A percentile compares a stretch with the other conserved stretches of the same genome.
These are phyloP conservation scores for Barnettozyma populi DNA, from an alignment of 805 yeast species.

Conservation along the genomic window DNA sequence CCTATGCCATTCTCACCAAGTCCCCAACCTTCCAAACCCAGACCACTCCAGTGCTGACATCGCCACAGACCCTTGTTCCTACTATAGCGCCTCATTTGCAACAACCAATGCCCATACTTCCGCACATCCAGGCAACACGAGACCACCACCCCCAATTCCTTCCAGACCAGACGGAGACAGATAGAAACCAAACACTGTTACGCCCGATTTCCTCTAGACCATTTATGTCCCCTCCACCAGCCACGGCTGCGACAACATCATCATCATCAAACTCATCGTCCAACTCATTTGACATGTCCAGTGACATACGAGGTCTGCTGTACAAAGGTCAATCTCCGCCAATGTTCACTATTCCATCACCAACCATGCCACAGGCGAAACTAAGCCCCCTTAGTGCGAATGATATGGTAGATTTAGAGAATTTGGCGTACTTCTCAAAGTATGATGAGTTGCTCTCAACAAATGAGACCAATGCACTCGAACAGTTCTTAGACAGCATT, in stretches of 20 bases:
- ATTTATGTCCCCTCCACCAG: background rate
- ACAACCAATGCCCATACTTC: slow-evolving; percentile 1
- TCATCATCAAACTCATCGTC: background rate
- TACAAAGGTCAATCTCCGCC: slow-evolving; percentile 13
- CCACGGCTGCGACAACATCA: background rate
- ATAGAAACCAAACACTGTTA: background rate
- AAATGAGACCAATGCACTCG: slow-evolving; percentile 25
- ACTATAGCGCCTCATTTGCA: background rate
- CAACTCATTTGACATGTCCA: background rate
- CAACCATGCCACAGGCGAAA: slow-evolving; percentile 3
- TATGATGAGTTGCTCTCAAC: slow-evolving; percentile 21
- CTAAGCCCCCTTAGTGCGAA: background rate
- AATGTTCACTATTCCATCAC: slow-evolving; percentile 6
- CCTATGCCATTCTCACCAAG: slow-evolving; percentile 24
- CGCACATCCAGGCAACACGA: background rate
- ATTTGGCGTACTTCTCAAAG: slow-evolving; percentile 14
- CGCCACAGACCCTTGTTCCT: slow-evolving; percentile 2
- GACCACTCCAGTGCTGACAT: slow-evolving; percentile 1
- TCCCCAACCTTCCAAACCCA: slow-evolving; percentile 15
- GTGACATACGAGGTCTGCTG: slow-evolving; percentile 9
- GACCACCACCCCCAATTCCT: background rate
- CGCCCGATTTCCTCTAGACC: background rate
- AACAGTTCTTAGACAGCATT: slow-evolving; percentile 26
- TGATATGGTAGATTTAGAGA: slow-evolving; percentile 13
- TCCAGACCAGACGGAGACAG: background rate